phyloP scores from a whole-genome alignment of 1,139 yeast species.

The Kodamaea sp. region DNA sequence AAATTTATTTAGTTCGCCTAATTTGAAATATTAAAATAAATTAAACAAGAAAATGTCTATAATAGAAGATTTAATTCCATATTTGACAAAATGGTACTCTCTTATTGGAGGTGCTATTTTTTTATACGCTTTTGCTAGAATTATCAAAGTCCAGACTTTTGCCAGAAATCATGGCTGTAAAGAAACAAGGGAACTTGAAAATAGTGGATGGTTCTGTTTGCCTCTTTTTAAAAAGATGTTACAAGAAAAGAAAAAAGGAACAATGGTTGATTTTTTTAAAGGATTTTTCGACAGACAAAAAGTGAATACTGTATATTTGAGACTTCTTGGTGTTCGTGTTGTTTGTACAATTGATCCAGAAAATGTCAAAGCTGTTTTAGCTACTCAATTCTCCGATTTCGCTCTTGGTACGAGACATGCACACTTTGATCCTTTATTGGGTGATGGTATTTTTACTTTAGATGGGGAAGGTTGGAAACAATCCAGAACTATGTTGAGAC shows the following conservation, averaged over 20 bases:
- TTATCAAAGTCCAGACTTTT: constrained; percentile 11
- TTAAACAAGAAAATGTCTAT: constrained; percentile 1
- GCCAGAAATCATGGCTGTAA: constrained; percentile 20
- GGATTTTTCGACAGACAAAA: constrained; percentile 4
- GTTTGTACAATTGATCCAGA: constrained; percentile 22
- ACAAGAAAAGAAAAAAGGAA: constrained; percentile 12
- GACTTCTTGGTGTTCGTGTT: constrained; percentile 13
- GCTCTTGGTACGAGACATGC: constrained; percentile 24
- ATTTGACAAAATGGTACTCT: constrained; percentile 16
- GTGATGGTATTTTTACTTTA: constrained; percentile 27
- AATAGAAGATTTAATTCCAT: constrained; percentile 9
- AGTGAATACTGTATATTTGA: constrained; percentile 6
- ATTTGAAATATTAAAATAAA: too few relatives aligned
- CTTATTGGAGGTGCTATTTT: constrained; percentile 11
- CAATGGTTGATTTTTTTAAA: constrained; percentile 11
- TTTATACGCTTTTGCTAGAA: constrained; percentile 11
- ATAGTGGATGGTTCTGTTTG: constrained; percentile 9
- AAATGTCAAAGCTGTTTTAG: constrained; percentile 24
- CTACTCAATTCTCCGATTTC: constrained; percentile 25
- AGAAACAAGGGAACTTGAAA: constrained; percentile 11
- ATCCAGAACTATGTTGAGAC: constrained; percentile 26
- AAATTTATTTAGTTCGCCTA: too few relatives aligned
- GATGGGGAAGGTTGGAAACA: constrained; percentile 29
- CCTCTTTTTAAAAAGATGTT: constrained; percentile 9
- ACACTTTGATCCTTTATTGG: constrained; percentile 20